Percentiles rank a stretch among this genome's conserved stretches.
These are phyloP conservation scores for Melocanna baccifera DNA, from an alignment of 176 grass and related monocot genomes.

Conservation along the genomic window DNA sequence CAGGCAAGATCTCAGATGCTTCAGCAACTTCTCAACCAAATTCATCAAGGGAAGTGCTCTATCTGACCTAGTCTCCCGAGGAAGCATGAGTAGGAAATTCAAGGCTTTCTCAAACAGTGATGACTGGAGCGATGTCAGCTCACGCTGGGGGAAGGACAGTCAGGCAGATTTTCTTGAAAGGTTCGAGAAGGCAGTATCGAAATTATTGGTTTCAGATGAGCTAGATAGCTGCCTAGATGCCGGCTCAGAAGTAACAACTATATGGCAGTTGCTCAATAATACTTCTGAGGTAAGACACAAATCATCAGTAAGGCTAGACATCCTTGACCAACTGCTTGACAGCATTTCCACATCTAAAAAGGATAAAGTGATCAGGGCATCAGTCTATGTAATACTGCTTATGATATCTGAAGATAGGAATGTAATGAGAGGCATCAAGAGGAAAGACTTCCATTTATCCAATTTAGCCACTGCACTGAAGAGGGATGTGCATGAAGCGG, in stretches of 20 bases:
- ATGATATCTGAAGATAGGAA: constrained; percentile 95
- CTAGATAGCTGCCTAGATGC: constrained; percentile 55
- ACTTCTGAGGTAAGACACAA: constrained; percentile 56
- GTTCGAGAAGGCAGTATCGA: constrained; percentile 81
- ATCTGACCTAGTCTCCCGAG: constrained; percentile 54
- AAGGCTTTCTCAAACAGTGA: constrained; percentile 58
- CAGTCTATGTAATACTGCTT: constrained; percentile 70
- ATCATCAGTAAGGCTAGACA: constrained; percentile 60
- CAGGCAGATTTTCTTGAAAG: constrained; percentile 70
- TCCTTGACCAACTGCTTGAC: constrained; percentile 78
- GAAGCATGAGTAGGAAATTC: constrained; percentile 74
- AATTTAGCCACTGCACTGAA: constrained; percentile 82
- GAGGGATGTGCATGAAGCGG: constrained; percentile 85
- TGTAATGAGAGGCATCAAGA: constrained; percentile 88
- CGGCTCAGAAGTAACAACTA: constrained; percentile 70
- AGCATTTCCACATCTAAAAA: constrained; percentile 80
- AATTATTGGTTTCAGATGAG: constrained; percentile 54
- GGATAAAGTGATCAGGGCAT: constrained; percentile 75
- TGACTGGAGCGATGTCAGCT: constrained; percentile 71
- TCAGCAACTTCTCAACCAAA: constrained; percentile 84
- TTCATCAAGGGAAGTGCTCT: constrained; percentile 57
- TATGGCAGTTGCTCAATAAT: constrained; percentile 72
- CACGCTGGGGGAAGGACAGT: constrained; percentile 51
- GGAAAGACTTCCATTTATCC: constrained; percentile 68
- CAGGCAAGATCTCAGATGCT: constrained; percentile 69